Conservation (phyloP, 2,329 filamentous ascomycete species). For the Onygenales sp. region DNA sequence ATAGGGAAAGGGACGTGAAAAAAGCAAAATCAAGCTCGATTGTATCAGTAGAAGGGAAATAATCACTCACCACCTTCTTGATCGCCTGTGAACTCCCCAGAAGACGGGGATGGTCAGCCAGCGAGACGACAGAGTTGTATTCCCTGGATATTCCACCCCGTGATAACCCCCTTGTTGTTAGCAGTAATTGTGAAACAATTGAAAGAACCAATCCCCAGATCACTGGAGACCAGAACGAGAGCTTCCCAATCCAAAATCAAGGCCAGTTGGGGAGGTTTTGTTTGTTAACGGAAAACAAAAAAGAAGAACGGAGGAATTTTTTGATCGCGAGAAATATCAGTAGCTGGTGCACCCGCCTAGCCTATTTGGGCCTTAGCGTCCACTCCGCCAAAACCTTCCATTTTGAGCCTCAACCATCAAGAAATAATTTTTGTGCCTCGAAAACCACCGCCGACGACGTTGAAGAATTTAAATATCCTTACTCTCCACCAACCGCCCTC, state of each 20-base stretch:
- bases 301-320: neutral
- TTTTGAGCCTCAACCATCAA: neutral
- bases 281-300: too few relatives aligned
- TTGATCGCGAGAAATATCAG: neutral
- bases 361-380: neutral
- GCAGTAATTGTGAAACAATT: neutral
- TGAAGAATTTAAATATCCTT: neutral
- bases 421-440: neutral
- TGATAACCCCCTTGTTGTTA: neutral
- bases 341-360: neutral
- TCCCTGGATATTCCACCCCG: neutral
- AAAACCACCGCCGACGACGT: neutral
- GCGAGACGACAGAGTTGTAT: neutral
- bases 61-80: neutral
- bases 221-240: neutral
- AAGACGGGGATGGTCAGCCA: neutral
- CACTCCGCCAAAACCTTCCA: neutral
- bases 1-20: conserved; percentile 12
- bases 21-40: conserved; percentile 5
- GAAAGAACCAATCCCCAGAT: neutral
- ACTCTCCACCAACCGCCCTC: neutral
- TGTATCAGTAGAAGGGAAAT: conserved; percentile 6
- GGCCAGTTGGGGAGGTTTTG: neutral
- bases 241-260: neutral
- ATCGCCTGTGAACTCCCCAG: conserved; percentile 12